Base-by-base conservation (phyloP, 106 monocot genomes). In the Triglochin maritima region DNA sequence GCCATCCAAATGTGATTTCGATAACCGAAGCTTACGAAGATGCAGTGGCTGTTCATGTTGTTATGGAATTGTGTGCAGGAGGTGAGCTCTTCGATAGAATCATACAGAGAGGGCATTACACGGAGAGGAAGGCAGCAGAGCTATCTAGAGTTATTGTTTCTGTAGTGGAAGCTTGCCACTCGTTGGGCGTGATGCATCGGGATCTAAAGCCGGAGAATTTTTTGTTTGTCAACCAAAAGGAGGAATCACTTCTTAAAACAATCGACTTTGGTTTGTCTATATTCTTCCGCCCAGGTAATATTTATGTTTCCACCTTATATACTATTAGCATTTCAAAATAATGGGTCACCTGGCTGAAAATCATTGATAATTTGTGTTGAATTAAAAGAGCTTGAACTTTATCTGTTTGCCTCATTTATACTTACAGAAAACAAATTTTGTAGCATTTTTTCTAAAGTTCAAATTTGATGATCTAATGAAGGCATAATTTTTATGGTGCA, bases 191-290 rank as follows among this genome's bases (percentile, higher is more conserved):
- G 44, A 68, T 68, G 68, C 68, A 68, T 12, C 54, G 68, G 68
- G 68, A 68, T 13, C 68, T 68, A 9, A 68, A 68, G 68, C 68
- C 68, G 4, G 68, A 68, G 42, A 68, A 68, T 17, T 68, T 68
- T 12, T 56, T 68, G 6, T 68, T 68, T 43, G 56, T 56, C 17
- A 17, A 68, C 17, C 68, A 68, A 44, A 68, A 9, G 6, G 68
- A 68, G 68, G 68, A 57, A n/a, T 68, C 68, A 3, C 12, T 29
- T 50, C 68, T 68, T 13, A 68, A 68, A 52, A 68, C 68, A 8
- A 68, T 68, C 12, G 68, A 68, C 9, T 68, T 68, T 46, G 68
- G 68, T 17, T 56, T 68, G 9, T 68, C 68, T 45, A 57, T 68
- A 10, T 68, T 68, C 55, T 68, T 68, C 56, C 29, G 49, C 43